Base-by-base conservation (phyloP, 1,139 yeast genomes). In the Eremothecium gossypii region DNA sequence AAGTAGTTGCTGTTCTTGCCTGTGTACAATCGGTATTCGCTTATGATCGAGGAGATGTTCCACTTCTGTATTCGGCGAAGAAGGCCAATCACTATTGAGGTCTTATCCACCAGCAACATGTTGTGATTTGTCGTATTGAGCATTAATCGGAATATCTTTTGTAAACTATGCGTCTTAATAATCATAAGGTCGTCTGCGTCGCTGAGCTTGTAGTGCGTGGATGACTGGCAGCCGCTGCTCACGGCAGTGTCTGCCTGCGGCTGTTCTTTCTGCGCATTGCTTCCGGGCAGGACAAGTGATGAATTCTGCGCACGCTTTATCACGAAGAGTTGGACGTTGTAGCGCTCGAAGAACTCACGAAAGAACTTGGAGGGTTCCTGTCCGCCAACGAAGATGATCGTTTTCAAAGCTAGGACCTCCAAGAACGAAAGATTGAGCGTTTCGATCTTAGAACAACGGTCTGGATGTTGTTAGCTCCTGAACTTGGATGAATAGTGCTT, bases 61-160 rank as follows among this genome's bases (percentile, higher is more conserved):
- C 96, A 89, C 61, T 83, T 83, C 61, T 85, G 94, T 30, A 87
- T 70, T 58, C 82, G 80, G 42, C 98, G 68, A 29, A 91, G 64
- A 1, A 87, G 69, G 1, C 96, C 96, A 6, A 86, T 75, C 27
- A 89, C 70, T 3, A 93, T 77, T 44, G 84, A 81, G 2, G 91
- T 79, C 41, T 83, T 76, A 57, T 91, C 97, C 27, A 91, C 78
- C 11, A 91, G 63, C 33, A 91, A 65, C 8, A 83, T 61, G 42
- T 87, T 87, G 56, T 83, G 79, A 51, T 79, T 77, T 13, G 75
- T 62, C 42, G 68, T 70, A 57, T 89, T 79, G 38, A 91, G 66
- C 6, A 85, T 57, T 13, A 79, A 62, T 46, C 76, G 77, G 51
- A 82, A 73, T 1, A 83, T 74, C 38, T 71, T 72, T 43, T 69